Evolutionary conservation across 768 basidiomycete genomes (phyloP), one percentile per base, ranked within the genome.

Genomic region (Wakefieldia striispora): DNA sequence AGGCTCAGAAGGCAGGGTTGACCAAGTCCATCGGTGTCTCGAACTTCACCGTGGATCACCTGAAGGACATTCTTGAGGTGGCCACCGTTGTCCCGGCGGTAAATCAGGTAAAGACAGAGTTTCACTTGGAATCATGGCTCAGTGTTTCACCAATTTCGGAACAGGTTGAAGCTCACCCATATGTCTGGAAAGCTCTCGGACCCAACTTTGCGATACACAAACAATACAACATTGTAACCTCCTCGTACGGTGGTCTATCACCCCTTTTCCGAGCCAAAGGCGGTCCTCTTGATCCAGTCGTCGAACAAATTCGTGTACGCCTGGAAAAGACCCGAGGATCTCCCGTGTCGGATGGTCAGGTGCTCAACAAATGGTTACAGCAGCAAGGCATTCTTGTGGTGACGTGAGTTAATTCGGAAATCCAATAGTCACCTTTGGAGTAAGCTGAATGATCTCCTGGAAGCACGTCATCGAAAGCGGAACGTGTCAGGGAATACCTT

Each of bases 131-230:
- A 17, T 35, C 10, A 11, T 6, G 1, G 5, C 41, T 44, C 24
- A 12, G 23, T 39, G 9, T 6, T 20, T 53, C 21, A 51, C n/a
- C 17, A 11, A 20, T 10, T 4, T 43, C 19, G 24, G 21, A 42
- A 51, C 26, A 79, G 76, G 62, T 82, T 20, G 80, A 83, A 60
- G 72, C 74, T 29, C 80, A 83, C 55, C 79, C 80, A 12, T 77
- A 80, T 61, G 67, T 77, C 27, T 74, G 73, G 56, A 70, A 75
- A 53, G 71, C 71, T 12, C 64, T 76, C 46, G 59, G 67, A 33
- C 60, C 71, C 4, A 59, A 62, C n/a, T 51, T 74, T 23, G 70
- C 65, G 24, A 39, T 67, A n/a, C 64, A 70, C 40, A 60, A 70
- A 47, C 31, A 70, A 54, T 49, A 75, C 39, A 60, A 63, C 33